Evolutionary conservation across 345 rosid species (phyloP).

Genomic region (Populus pruinosa): DNA sequence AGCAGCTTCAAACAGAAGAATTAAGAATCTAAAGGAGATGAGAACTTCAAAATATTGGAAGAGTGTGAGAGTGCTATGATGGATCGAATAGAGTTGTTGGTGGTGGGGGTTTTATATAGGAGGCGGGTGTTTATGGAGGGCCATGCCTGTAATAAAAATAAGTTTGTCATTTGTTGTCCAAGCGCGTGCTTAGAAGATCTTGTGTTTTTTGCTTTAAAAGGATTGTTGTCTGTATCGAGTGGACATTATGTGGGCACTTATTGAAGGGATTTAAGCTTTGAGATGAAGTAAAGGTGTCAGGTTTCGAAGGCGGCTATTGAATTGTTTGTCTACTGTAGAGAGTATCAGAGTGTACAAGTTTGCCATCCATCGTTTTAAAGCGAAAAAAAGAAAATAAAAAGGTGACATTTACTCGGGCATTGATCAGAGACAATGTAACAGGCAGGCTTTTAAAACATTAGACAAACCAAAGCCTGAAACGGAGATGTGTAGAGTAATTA

Average conservation of each 20-base stretch:
- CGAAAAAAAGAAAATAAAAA: neutral
- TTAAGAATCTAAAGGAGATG: neutral
- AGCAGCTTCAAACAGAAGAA: neutral
- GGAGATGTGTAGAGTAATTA: neutral
- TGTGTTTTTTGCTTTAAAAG: constrained; percentile 29
- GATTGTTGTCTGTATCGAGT: constrained; percentile 32
- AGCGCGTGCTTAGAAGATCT: constrained; percentile 33
- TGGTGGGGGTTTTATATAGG: neutral
- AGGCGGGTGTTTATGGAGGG: constrained; percentile 1
- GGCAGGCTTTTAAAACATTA: neutral
- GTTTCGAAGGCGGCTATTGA: constrained; percentile 18
- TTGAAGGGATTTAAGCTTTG: neutral
- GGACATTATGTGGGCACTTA: constrained; percentile 11
- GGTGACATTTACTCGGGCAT: neutral
- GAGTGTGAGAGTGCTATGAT: neutral
- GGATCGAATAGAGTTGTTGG: neutral
- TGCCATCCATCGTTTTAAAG: neutral
- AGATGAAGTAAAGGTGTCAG: constrained; percentile 24
- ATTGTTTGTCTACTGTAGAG: constrained; percentile 14
- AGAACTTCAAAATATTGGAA: neutral
- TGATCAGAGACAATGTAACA: neutral
- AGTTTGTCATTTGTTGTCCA: constrained; percentile 48
- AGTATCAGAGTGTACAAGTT: neutral
- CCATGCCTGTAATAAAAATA: neutral
- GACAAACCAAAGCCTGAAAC: neutral